These are phyloP conservation scores for Alternaria solani DNA, from an alignment of 2,329 filamentous ascomycete genomes.

Conservation along the genomic window DNA sequence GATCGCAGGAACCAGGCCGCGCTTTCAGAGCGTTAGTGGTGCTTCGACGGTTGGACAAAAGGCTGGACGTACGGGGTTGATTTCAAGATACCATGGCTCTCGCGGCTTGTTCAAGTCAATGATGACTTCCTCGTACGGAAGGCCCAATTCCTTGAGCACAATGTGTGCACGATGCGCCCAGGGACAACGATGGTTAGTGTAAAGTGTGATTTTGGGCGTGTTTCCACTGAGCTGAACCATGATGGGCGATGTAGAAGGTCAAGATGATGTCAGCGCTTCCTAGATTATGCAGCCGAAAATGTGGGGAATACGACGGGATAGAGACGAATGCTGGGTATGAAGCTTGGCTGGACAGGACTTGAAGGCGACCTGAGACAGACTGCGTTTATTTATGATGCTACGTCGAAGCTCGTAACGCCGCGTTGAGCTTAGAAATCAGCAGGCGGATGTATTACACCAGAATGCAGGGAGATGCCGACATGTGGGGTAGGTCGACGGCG, in stretches of 20 bases:
- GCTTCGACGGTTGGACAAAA: neutral
- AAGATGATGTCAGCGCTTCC: neutral
- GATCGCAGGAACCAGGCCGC: constrained; percentile 77
- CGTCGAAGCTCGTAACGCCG: constrained; percentile 4
- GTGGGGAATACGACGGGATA: neutral
- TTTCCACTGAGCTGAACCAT: constrained; percentile 38
- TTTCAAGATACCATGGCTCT: constrained; percentile 74
- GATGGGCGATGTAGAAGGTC: neutral
- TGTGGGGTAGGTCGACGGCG: constrained; percentile 24
- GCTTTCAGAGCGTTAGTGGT: constrained; percentile 45
- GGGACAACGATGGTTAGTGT: constrained; percentile 75
- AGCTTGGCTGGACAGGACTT: neutral
- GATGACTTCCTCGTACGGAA: constrained; percentile 74
- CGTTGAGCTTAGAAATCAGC: constrained; percentile 38
- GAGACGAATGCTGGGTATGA: neutral
- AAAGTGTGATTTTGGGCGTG: constrained; percentile 67
- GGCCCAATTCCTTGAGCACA: constrained; percentile 69
- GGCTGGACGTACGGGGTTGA: constrained; percentile 68
- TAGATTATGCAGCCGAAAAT: neutral
- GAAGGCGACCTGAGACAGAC: neutral
- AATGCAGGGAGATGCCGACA: constrained; percentile 9
- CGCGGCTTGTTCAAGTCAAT: constrained; percentile 76
- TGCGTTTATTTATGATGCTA: neutral
- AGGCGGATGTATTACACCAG: constrained; percentile 27
- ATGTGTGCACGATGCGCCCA: constrained; percentile 82